Evolutionary conservation across 331 rosid species (phyloP), one percentile per base, ranked within the genome.

Genomic region (Quercus phellos): DNA sequence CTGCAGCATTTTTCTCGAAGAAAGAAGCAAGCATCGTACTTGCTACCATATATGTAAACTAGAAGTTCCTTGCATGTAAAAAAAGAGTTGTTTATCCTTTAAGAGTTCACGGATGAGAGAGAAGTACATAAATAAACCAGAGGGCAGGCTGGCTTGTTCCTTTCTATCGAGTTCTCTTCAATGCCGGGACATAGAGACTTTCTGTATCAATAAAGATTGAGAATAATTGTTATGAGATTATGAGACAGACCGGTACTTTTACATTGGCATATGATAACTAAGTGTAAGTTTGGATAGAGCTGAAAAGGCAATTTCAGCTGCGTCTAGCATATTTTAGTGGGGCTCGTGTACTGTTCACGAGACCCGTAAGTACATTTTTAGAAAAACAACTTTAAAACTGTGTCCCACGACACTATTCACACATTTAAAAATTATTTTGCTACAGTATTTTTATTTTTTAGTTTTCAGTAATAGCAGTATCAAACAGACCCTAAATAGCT

Each of bases 41-140:
- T 58, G 73, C 55, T 81, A 76, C 54, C 72, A 30, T 70, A 29
- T 69, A 35, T 69, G 76, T 73, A 74, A 64, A 77, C 72, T 64
- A 67, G 85, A 79, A 82, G 77, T 66, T 71, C 79, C 78, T 68
- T 24, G 74, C 77, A 26, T 63, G 22, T 78, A 81, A 83, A 77
- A 66, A 69, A 79, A 50, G 58, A 77, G 71, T 69, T 72, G 63
- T 75, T 74, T 68, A 80, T 78, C 46, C 13, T 12, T 12, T 29
- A 18, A 32, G 77, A 59, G 60, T 38, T 34, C 6, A 14, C 51
- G 30, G 74, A 10, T 1, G 68, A 76, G 27, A 76, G 27, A 10
- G 11, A 66, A 66, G 82, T 74, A 70, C 54, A 67, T 58, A 74
- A 84, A 90, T 85, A 84, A 87, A 68, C n/a, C 71, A 56, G 51